Evolutionary conservation across 306 rosid genomes (phyloP), one percentile per base, ranked within the genome.

Genomic region (Castanea mollissima): DNA sequence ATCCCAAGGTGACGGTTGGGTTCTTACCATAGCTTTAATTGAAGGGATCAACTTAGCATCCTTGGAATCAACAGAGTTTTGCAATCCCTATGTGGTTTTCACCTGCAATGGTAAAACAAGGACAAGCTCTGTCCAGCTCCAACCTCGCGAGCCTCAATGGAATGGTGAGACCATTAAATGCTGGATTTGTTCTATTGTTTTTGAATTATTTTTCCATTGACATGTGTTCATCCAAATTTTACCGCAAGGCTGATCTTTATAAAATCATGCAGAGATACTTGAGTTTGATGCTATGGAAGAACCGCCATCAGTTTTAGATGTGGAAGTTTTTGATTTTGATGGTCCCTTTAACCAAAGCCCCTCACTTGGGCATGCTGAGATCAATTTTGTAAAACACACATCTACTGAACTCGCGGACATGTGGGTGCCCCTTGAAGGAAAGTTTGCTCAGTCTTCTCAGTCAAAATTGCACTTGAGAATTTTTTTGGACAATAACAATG

Each of bases 221-320:
- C 55, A 27, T 83, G 71, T 64, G 59, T 76, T 10, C 18, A 56
- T 20, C 46, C 74, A 21, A 16, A 15, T 6, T 71, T 75, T 34
- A 76, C 21, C 71, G 59, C 73, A 32, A 21, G 41, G 59, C 52
- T 49, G 54, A 38, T 73, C 31, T 71, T 58, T 63, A 20, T 16
- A 65, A 69, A 51, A 57, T 80, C 38, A 41, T 85, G 87, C 90
- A 95, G 99, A 95, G 87, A 85, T 95, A 84, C 88, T 92, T 52
- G 99, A 95, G 87, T 92, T 95, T 55, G 96, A 86, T 87, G 97
- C 98, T 55, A 92, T 90, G 97, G 97, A 91, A 84, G 99, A 95
- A 87, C 99, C 98, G 2, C 99, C 99, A 16, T 86, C 97, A 31
- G 92, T 95, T 80, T 77, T 95, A 78, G 85, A 83, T 56, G 91